Evolutionary conservation across 1,284 basidiomycete genomes (phyloP).

Genomic region (Takashimella tepidaria): DNA sequence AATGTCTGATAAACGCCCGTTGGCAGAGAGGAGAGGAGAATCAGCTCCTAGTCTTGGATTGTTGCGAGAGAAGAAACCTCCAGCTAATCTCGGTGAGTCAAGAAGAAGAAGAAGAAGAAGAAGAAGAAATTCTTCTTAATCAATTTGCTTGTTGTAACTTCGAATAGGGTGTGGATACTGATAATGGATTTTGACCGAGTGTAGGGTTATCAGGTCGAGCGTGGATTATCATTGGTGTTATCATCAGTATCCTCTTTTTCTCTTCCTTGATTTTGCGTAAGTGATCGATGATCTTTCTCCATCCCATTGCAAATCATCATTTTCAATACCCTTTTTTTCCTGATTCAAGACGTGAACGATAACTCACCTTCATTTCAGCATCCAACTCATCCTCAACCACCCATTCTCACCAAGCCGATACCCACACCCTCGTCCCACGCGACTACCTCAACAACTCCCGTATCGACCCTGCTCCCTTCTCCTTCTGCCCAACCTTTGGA

Average conservation of each 20-base stretch:
- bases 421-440: slow-evolving; percentile 49
- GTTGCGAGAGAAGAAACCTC: neutral
- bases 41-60: neutral
- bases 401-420: slow-evolving; percentile 40
- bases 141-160: neutral
- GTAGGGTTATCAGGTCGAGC: neutral
- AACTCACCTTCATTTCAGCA: slow-evolving; percentile 51
- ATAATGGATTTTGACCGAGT: neutral
- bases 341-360: too few species aligned
- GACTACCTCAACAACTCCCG: slow-evolving; percentile 50
- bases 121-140: too few species aligned
- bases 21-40: neutral
- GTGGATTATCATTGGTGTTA: neutral
- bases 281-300: too few species aligned
- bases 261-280: neutral
- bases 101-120: too few species aligned
- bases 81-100: neutral
- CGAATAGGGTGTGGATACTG: neutral
- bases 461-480: slow-evolving; percentile 67
- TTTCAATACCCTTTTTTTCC: too few species aligned
- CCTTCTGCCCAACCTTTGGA: slow-evolving; percentile 82
- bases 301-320: too few species aligned
- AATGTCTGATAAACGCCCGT: too few species aligned
- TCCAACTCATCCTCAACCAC: slow-evolving; percentile 58
- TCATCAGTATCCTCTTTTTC: neutral